Evolutionary conservation across 2,329 filamentous ascomycete genomes (phyloP).

Genomic region (Beauveria asiatica): DNA sequence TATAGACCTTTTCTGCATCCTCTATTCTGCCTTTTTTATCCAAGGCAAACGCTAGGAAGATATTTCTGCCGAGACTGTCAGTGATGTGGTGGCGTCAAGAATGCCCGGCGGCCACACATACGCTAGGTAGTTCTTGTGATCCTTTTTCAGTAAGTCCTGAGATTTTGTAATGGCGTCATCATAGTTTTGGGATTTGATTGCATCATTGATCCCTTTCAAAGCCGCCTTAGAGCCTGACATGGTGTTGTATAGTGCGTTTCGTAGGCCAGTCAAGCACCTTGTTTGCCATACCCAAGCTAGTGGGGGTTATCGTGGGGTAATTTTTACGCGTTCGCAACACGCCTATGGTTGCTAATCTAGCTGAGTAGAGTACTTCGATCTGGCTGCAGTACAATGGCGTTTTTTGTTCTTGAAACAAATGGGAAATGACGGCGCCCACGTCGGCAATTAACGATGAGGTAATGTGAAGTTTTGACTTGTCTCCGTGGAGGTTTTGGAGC

Average conservation of each 20-base stretch:
- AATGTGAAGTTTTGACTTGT: constrained; percentile 11
- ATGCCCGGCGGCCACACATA: constrained; percentile 30
- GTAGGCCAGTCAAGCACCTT: not conserved
- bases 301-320: not conserved
- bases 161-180: constrained; percentile 65
- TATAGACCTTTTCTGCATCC: constrained; percentile 70
- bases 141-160: constrained; percentile 58
- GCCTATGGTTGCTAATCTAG: not conserved
- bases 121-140: constrained; percentile 76
- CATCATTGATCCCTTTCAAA: constrained; percentile 72
- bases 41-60: constrained; percentile 81
- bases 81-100: not conserved
- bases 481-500: constrained; percentile 22
- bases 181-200: constrained; percentile 71
- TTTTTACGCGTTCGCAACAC: not conserved
- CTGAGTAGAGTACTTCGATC: not conserved
- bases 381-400: not conserved
- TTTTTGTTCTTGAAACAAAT: not conserved
- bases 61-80: constrained; percentile 40
- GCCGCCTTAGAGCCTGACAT: constrained; percentile 59
- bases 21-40: constrained; percentile 66
- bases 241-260: constrained; percentile 10
- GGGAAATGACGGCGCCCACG: not conserved
- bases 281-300: not conserved
- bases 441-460: not conserved